A percentile compares a stretch with the other conserved stretches of the same genome.
phyloP scores from a whole-genome alignment of 805 yeast genomes.

The Saturnispora mendoncae region DNA sequence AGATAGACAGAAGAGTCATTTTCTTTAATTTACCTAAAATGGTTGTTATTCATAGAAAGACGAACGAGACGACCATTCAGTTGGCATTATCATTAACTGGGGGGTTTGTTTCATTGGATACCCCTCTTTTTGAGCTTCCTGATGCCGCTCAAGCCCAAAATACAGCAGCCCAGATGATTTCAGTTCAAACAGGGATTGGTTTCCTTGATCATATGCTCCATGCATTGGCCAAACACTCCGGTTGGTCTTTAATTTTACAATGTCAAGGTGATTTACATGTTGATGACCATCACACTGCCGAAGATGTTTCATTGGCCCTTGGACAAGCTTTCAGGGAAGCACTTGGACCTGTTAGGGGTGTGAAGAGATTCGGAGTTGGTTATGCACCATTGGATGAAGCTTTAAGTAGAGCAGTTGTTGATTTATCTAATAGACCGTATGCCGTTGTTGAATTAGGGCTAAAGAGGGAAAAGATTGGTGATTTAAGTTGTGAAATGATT shows the following conservation, averaged over 20 bases:
- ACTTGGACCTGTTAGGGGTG: conserved; percentile 81
- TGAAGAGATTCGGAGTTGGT: conserved; percentile 85
- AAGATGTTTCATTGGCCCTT: conserved; percentile 88
- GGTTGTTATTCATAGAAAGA: conserved; percentile 54
- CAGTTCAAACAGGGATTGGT: conserved; percentile 87
- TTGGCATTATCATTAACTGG: conserved; percentile 80
- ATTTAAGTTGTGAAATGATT: conserved; percentile 88
- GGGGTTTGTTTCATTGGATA: conserved; percentile 51
- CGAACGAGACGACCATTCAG: conserved; percentile 92
- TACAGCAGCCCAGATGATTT: conserved; percentile 65
- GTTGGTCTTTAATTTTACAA: conserved; percentile 86
- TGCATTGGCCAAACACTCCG: conserved; percentile 93
- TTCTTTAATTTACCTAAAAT: conserved; percentile 5
- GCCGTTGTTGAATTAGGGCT: conserved; percentile 86
- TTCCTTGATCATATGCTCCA: conserved; percentile 96
- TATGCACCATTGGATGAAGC: conserved; percentile 98
- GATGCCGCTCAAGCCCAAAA: conserved; percentile 17
- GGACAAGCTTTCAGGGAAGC: conserved; percentile 88
- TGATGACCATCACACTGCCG: conserved; percentile 96
- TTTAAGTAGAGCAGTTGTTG: conserved; percentile 90
- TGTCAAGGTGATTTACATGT: conserved; percentile 93
- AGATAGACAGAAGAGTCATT: background rate
- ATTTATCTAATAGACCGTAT: conserved; percentile 84
- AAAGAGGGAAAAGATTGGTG: conserved; percentile 89
- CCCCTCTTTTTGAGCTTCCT: conserved; percentile 45